These are phyloP conservation scores for Linum usitatissimum DNA, from an alignment of 345 rosid species.

Conservation along the genomic window DNA sequence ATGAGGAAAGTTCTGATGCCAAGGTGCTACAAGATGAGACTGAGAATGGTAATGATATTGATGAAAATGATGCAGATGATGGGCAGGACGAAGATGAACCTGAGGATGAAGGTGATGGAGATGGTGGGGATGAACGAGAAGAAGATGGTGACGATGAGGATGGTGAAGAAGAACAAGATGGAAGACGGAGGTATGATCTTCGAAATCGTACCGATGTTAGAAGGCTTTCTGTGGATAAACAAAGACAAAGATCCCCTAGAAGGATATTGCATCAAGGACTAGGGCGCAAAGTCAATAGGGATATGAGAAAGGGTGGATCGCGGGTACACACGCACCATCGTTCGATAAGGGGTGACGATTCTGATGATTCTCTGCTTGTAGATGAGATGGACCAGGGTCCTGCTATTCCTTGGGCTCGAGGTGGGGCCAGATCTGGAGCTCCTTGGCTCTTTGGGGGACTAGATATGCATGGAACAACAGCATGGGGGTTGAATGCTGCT, in stretches of 20 bases:
- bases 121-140: constrained; percentile 44
- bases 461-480: constrained; percentile 70
- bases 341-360: constrained; percentile 71
- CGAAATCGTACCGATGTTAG: constrained; percentile 93
- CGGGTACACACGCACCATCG: constrained; percentile 92
- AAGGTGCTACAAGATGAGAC: constrained; percentile 68
- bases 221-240: constrained; percentile 70
- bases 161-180: constrained; percentile 36
- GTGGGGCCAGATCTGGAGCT: constrained; percentile 88
- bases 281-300: constrained; percentile 76
- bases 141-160: constrained; percentile 37
- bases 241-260: constrained; percentile 77
- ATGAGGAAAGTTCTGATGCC: constrained; percentile 63
- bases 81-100: constrained; percentile 23
- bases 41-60: constrained; percentile 71
- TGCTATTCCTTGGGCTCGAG: constrained; percentile 86
- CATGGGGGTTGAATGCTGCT: constrained; percentile 85
- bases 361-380: constrained; percentile 99
- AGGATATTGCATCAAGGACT: constrained; percentile 96
- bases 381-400: constrained; percentile 99
- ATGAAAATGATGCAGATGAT: constrained; percentile 56
- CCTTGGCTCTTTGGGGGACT: constrained; percentile 98
- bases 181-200: constrained; percentile 92
- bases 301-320: constrained; percentile 87
- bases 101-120: constrained; percentile 50